These are phyloP conservation scores for Colletotrichum australisinense DNA, from an alignment of 2,329 filamentous ascomycete species.

Conservation along the genomic window DNA sequence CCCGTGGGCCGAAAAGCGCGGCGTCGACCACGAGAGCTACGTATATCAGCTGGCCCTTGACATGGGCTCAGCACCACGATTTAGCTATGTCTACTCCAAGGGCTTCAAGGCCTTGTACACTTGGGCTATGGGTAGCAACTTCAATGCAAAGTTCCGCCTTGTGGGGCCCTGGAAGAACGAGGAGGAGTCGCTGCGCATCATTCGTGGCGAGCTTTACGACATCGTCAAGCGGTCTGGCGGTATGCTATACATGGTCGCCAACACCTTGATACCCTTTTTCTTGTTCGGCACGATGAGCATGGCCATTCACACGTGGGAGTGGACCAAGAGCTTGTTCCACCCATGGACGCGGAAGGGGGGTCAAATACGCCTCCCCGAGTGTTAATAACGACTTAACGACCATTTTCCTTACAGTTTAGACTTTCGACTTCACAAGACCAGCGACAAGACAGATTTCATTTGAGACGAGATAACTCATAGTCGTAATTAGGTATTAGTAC, in stretches of 20 bases:
- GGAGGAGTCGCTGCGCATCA: slow-evolving; percentile 48
- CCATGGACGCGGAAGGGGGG: slow-evolving; percentile 5
- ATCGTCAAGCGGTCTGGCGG: slow-evolving; percentile 52
- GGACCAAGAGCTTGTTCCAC: slow-evolving; percentile 3
- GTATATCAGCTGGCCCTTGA: slow-evolving; percentile 61
- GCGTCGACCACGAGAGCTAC: slow-evolving; percentile 62
- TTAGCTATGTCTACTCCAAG: slow-evolving; percentile 46
- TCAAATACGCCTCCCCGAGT: slow-evolving; percentile 14
- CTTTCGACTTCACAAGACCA: not conserved
- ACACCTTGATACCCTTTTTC: slow-evolving; percentile 49
- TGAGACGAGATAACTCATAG: not conserved
- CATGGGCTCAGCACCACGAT: slow-evolving; percentile 55
- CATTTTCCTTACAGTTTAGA: not conserved
- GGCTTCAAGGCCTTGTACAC: slow-evolving; percentile 46
- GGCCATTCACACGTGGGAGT: slow-evolving; percentile 24
- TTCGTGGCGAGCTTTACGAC: slow-evolving; percentile 54
- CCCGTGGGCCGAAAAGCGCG: slow-evolving; percentile 48
- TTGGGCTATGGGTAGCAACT: slow-evolving; percentile 61
- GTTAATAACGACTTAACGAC: not conserved
- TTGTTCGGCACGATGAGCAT: slow-evolving; percentile 52
- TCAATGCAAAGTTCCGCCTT: slow-evolving; percentile 61
- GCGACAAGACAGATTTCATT: not conserved
- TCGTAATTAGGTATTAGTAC: not conserved
- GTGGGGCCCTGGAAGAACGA: slow-evolving; percentile 56
- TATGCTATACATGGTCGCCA: slow-evolving; percentile 50